Percentiles rank a stretch among this genome's conserved stretches.
Conservation (phyloP, 2,329 filamentous ascomycete genomes). For the Apiospora sp. region DNA sequence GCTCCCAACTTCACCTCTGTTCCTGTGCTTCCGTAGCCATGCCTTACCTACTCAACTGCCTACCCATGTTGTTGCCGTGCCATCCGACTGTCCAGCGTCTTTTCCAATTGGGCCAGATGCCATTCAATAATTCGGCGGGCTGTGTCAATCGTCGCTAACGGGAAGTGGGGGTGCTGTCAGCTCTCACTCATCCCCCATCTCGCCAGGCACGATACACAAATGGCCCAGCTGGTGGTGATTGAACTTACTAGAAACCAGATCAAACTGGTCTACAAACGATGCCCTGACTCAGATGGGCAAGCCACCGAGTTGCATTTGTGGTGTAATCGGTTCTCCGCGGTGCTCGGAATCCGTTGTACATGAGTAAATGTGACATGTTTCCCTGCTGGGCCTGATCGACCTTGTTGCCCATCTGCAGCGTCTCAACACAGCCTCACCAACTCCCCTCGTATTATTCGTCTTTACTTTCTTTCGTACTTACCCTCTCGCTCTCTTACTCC, state of each 20-base stretch:
- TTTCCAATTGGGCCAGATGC: neutral
- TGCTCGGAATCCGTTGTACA: neutral
- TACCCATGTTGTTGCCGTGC: neutral
- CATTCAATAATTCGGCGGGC: neutral
- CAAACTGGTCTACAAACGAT: neutral
- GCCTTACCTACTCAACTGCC: neutral
- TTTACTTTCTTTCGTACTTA: neutral
- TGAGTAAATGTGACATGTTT: neutral
- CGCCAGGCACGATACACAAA: neutral
- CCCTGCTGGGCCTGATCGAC: neutral
- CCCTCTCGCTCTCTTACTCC: neutral
- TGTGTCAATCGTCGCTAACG: constrained; percentile 3
- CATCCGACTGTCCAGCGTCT: neutral
- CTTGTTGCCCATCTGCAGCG: neutral
- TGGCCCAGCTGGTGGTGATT: neutral
- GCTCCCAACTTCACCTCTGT: neutral
- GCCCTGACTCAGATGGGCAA: neutral
- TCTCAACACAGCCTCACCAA: constrained; percentile 11
- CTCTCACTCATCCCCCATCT: neutral
- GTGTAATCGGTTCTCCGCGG: neutral
- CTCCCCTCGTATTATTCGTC: neutral
- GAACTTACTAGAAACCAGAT: neutral
- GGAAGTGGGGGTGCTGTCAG: neutral
- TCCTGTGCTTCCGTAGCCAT: neutral
- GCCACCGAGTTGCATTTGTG: neutral